Evolutionary conservation across 495 filamentous ascomycete genomes (phyloP).

Genomic region (Letharia columbiana): DNA sequence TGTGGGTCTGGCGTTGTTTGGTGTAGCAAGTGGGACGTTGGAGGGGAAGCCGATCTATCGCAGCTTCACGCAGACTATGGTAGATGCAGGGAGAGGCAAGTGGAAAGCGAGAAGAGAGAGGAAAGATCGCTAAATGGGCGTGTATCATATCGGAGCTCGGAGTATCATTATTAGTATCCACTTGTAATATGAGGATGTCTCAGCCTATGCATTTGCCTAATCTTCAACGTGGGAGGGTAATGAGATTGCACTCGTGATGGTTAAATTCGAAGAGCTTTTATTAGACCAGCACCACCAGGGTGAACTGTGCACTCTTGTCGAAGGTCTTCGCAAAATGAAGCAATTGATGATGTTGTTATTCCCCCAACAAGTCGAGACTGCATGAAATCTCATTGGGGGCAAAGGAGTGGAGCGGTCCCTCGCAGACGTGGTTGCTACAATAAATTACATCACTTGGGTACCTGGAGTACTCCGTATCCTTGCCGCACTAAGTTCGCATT

Average conservation of each 20-base stretch:
- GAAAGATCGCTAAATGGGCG: neutral
- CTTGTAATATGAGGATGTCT: neutral
- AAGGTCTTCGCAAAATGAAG: neutral
- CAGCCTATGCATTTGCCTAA: neutral
- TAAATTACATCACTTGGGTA: too few relatives aligned
- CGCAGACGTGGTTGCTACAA: neutral
- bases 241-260: too few relatives aligned
- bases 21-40: slow-evolving; percentile 40
- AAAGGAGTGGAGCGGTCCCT: neutral
- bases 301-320: too few relatives aligned
- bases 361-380: too few relatives aligned
- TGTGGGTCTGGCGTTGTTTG: slow-evolving; percentile 43
- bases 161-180: neutral
- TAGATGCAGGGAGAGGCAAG: slow-evolving; percentile 2
- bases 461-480: too few relatives aligned
- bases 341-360: neutral
- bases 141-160: neutral
- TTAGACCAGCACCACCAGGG: too few relatives aligned
- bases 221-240: neutral
- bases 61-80: slow-evolving; percentile 8
- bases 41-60: slow-evolving; percentile 44
- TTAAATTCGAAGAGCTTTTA: too few relatives aligned
- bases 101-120: slow-evolving; percentile 11
- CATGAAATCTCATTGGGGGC: neutral
- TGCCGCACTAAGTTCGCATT: too few relatives aligned